Conservation (phyloP, 2,329 filamentous ascomycete species). For the Leptoxyphium fumago region DNA sequence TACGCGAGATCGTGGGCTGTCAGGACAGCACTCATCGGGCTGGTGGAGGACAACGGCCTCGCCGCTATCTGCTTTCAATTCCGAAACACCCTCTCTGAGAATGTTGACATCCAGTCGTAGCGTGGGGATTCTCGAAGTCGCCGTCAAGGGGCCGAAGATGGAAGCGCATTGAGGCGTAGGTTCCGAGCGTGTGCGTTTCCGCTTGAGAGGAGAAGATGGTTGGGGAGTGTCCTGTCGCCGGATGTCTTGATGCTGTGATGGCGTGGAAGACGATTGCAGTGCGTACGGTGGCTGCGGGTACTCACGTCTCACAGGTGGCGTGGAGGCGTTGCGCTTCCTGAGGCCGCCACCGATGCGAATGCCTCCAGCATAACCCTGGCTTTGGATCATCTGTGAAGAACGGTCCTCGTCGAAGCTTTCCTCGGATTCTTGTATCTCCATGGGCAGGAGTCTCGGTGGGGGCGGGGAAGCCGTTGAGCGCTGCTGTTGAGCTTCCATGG, state of each 20-base stretch:
- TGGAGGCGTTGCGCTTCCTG: background rate
- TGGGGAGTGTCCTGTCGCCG: too few species aligned
- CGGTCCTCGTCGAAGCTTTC: background rate
- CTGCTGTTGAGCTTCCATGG: too few species aligned
- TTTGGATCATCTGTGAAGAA: too few species aligned
- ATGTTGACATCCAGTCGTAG: background rate
- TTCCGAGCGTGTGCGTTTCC: background rate
- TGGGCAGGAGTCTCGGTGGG: background rate
- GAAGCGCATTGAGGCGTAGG: too few species aligned
- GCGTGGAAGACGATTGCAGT: too few species aligned
- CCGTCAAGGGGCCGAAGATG: background rate
- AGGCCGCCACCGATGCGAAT: background rate
- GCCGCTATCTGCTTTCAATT: background rate
- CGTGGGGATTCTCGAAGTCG: background rate
- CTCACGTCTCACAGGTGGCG: too few species aligned
- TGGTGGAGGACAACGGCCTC: background rate
- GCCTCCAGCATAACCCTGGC: too few species aligned
- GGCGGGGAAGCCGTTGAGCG: too few species aligned
- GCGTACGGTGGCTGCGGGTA: too few species aligned
- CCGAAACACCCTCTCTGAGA: background rate
- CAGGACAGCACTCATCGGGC: background rate
- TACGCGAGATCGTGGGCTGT: constrained; percentile 17
- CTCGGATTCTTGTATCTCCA: background rate
- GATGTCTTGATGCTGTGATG: too few species aligned
- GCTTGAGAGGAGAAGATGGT: background rate